Evolutionary conservation across 345 rosid genomes (phyloP), one percentile per base, ranked within the genome.

Genomic region (Cardamine resedifolia): DNA sequence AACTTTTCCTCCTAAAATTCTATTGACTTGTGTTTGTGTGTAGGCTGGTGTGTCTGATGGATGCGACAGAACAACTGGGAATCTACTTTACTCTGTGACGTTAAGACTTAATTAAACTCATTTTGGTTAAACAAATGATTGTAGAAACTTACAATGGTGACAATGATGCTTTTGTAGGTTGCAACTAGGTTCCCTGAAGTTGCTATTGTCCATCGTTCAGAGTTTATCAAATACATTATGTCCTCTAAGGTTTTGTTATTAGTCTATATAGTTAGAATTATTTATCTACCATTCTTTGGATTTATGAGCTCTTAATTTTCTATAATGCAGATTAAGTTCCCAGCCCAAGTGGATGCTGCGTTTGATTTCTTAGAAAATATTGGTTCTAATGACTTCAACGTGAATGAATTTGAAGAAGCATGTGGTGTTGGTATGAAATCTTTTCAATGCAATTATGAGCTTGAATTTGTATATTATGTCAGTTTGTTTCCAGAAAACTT

Each of bases 31-130:
- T 49, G 26, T 4, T 66, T 56, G 38, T 43, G 68, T 58, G 11
- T 71, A 94, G 97, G 97, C 98, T 66, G 85, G 77, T 62, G 92
- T 88, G 9, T 68, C 83, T n/a, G 86, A 83, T 38, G 98, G 98
- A 14, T 94, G 96, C 64, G 84, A 82, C 45, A 82, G 87, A 58
- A 78, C 81, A 27, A 75, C 85, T 47, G 98, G 97, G 43, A 94
- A 94, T 80, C 85, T 91, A 10, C 82, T 94, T 15, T 94, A 94
- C 79, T 72, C 93, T 19, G 98, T 91, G 72, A 62, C 79, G 8
- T 34, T 43, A 66, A 23, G 19, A 9, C 47, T 39, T 18, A 6
- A 26, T 41, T 51, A 36, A 19, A 23, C 24, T 56, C 7, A 21
- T 21, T 19, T 19, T 64, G 5, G 26, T 10, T 31, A 9, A 36